phyloP scores from a whole-genome alignment of 2,329 filamentous ascomycete genomes.

The Macrophomina pseudophaseolina region DNA sequence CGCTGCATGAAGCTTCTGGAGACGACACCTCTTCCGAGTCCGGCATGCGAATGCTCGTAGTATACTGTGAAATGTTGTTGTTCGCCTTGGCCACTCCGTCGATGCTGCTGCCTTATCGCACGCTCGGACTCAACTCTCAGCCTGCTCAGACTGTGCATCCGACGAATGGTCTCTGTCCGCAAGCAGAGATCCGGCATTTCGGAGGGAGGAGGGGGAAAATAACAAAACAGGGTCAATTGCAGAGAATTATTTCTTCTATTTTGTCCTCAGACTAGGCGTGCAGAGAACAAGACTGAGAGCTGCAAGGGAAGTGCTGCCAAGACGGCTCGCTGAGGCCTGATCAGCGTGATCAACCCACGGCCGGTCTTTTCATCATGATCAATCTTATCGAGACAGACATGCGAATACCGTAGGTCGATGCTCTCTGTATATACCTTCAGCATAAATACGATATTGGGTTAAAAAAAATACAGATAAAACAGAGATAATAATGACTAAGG shows the following conservation, averaged over 20 bases:
- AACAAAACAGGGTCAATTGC: background rate
- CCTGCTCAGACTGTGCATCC: background rate
- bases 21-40: background rate
- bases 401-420: too few species aligned
- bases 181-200: background rate
- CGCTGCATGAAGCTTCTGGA: conserved; percentile 2
- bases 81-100: background rate
- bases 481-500: too few species aligned
- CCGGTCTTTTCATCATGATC: background rate
- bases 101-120: background rate
- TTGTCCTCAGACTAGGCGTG: too few species aligned
- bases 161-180: background rate
- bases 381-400: background rate
- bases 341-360: background rate
- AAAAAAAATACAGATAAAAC: too few species aligned
- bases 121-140: background rate
- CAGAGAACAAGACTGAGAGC: background rate
- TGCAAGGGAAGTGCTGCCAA: background rate
- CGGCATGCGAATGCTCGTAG: background rate
- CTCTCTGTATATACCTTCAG: too few species aligned
- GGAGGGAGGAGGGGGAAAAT: background rate
- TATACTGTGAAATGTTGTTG: background rate
- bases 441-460: too few species aligned
- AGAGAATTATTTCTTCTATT: too few species aligned
- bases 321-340: background rate